These are phyloP conservation scores for Dictyostelium discoideum DNA, from an alignment of 78 protist species.

Conservation along the genomic window DNA sequence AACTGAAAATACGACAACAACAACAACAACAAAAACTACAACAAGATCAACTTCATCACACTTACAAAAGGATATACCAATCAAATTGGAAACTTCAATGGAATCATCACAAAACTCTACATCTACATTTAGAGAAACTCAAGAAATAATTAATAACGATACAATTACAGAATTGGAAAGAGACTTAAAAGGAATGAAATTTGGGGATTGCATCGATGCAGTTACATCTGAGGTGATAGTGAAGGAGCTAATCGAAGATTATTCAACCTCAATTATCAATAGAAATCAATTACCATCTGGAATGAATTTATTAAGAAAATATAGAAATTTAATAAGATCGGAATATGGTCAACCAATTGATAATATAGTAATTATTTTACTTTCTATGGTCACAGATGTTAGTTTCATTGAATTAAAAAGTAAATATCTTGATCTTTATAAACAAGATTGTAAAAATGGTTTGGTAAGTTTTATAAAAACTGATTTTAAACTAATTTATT, in stretches of 20 bases:
- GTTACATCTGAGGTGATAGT: neutral
- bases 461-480: neutral
- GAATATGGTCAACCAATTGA: slow-evolving; percentile 1
- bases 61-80: neutral
- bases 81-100: neutral
- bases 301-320: neutral
- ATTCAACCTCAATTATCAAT: neutral
- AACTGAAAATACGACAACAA: no score
- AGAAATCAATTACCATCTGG: neutral
- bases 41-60: neutral
- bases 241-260: neutral
- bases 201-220: neutral
- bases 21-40: neutral
- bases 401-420: neutral
- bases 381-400: neutral
- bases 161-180: neutral
- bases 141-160: neutral
- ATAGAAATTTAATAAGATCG: neutral
- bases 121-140: neutral
- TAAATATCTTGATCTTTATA: neutral
- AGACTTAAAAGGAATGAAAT: neutral
- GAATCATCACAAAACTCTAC: neutral
- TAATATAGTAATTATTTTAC: neutral
- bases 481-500: no score
- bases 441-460: neutral